Percentiles rank a stretch among this genome's conserved stretches.
Evolutionary conservation across 805 yeast species (phyloP).

Genomic region (Blastobotrys americana): DNA sequence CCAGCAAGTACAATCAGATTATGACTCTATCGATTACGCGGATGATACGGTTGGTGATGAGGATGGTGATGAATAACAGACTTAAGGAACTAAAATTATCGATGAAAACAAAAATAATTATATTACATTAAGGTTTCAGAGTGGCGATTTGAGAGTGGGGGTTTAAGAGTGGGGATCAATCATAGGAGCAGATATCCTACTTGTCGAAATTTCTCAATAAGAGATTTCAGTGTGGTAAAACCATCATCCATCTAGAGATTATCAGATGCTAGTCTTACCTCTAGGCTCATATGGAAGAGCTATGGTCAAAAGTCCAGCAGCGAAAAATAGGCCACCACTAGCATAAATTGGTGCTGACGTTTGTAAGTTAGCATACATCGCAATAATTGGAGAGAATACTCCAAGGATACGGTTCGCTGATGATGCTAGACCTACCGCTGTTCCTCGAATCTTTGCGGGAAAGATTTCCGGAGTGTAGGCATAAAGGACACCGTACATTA

Average conservation of each 20-base stretch:
- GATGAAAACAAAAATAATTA: too few species aligned
- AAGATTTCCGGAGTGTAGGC: constrained; percentile 42
- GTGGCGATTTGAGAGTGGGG: too few species aligned
- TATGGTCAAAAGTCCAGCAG: constrained; percentile 36
- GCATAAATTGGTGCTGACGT: constrained; percentile 41
- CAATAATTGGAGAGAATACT: constrained; percentile 41
- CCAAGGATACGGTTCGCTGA: constrained; percentile 38
- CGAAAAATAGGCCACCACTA: constrained; percentile 37
- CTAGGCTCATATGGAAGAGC: constrained; percentile 44
- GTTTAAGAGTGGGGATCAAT: too few species aligned
- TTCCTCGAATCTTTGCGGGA: constrained; percentile 30
- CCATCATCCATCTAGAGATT: background rate
- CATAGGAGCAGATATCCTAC: too few species aligned
- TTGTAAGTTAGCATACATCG: constrained; percentile 37
- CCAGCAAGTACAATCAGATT: background rate
- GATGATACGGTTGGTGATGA: background rate
- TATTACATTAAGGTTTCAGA: too few species aligned
- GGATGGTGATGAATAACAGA: background rate
- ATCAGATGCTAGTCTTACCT: constrained; percentile 13
- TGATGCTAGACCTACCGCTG: constrained; percentile 39
- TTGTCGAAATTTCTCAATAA: too few species aligned
- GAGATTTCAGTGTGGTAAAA: background rate
- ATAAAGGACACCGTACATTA: constrained; percentile 36
- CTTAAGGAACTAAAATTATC: too few species aligned
- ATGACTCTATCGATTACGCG: background rate